A percentile compares a stretch with the other conserved stretches of the same genome.
Evolutionary conservation across 164 flowering plant species (phyloP).

Genomic region (Aristolochia californica): DNA sequence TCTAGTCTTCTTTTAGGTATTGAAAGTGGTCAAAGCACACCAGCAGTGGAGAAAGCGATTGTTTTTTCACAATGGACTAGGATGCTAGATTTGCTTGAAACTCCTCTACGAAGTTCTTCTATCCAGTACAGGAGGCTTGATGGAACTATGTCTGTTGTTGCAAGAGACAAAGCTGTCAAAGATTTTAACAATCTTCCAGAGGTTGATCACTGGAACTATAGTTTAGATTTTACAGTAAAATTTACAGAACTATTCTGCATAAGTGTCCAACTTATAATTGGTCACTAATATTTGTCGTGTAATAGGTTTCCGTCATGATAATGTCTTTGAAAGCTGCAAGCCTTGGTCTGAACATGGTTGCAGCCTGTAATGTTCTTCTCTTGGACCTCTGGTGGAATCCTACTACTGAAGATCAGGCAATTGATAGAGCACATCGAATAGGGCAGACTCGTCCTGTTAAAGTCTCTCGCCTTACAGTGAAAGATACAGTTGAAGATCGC

Average conservation of each 20-base stretch:
- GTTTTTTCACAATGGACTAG: constrained; percentile 96
- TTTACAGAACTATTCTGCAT: too few relatives aligned
- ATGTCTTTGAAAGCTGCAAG: constrained; percentile 97
- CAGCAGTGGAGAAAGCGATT: constrained; percentile 42
- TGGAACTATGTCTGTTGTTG: constrained; percentile 69
- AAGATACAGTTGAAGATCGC: constrained; percentile 86
- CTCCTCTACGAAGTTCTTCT: constrained; percentile 32
- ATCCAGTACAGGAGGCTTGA: constrained; percentile 73
- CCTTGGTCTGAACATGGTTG: constrained; percentile 93
- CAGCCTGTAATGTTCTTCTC: constrained; percentile 88
- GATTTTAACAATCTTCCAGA: constrained; percentile 76
- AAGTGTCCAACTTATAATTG: background rate
- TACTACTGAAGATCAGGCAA: constrained; percentile 94
- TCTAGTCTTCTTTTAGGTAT: too few relatives aligned
- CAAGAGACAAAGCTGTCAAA: constrained; percentile 76
- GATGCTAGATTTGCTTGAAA: constrained; percentile 84
- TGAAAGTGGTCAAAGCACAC: too few relatives aligned
- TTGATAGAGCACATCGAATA: constrained; percentile 95
- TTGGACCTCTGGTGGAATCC: constrained; percentile 99
- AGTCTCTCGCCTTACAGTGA: constrained; percentile 71
- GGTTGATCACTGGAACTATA: constrained; percentile 30
- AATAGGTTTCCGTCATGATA: constrained; percentile 82
- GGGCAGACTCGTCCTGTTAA: constrained; percentile 97
- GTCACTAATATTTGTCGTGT: too few relatives aligned
- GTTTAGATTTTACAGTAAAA: too few relatives aligned